Percentiles rank a stretch among this genome's conserved stretches.
phyloP scores from a whole-genome alignment of 164 flowering plant genomes.

The Berberis vulgaris region DNA sequence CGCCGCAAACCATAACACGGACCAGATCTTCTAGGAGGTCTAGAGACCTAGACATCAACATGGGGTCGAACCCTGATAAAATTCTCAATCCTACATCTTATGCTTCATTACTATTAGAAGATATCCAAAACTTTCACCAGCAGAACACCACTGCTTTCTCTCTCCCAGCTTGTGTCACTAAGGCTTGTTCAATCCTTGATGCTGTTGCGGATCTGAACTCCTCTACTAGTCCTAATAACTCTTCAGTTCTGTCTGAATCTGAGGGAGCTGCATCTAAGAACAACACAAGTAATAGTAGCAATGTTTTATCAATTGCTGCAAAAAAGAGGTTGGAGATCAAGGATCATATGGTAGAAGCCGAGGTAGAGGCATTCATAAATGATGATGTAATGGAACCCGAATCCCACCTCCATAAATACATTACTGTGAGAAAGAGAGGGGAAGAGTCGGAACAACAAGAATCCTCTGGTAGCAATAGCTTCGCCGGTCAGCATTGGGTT shows the following conservation, averaged over 20 bases:
- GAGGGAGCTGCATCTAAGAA: conserved; percentile 16
- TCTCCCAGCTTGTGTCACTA: conserved; percentile 70
- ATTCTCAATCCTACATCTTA: conserved; percentile 48
- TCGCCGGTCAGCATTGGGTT: conserved; percentile 33
- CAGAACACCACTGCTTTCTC: conserved; percentile 34
- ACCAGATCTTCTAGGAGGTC: conserved; percentile 44
- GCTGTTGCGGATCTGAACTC: conserved; percentile 94
- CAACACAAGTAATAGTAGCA: conserved; percentile 7
- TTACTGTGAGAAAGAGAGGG: conserved; percentile 45
- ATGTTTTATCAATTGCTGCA: not conserved
- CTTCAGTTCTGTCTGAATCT: conserved; percentile 27
- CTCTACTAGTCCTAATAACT: conserved; percentile 32
- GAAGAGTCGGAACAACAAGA: conserved; percentile 56
- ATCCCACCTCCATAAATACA: conserved; percentile 68
- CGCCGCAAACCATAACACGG: conserved; percentile 33
- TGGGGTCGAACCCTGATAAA: conserved; percentile 23
- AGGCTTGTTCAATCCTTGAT: conserved; percentile 85
- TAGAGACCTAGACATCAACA: conserved; percentile 33
- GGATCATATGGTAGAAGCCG: conserved; percentile 39
- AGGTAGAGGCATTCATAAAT: conserved; percentile 38
- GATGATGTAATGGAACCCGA: conserved; percentile 68
- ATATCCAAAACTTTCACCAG: conserved; percentile 84
- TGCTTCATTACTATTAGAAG: conserved; percentile 52
- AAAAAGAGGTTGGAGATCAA: conserved; percentile 20
- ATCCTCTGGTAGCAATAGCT: conserved; percentile 84